Percentiles rank a stretch among this genome's conserved stretches.
These are phyloP conservation scores for Ilex asprella DNA, from an alignment of 257 asterid species.

Conservation along the genomic window DNA sequence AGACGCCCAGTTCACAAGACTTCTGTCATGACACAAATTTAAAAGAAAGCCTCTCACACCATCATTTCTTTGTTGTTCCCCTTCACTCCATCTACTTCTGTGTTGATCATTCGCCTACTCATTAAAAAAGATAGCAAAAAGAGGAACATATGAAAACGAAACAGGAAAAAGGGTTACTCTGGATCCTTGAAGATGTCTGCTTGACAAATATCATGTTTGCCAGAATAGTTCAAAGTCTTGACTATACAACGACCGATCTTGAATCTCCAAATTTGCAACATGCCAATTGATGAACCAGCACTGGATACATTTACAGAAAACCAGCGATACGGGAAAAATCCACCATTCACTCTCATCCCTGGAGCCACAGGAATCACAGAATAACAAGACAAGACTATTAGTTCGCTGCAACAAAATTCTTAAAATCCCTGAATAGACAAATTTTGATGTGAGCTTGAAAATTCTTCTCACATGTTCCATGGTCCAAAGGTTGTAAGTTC, in stretches of 20 bases:
- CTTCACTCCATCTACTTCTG: too few species aligned
- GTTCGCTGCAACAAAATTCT: background rate
- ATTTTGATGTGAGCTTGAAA: background rate
- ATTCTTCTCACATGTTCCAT: constrained; percentile 78
- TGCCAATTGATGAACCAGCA: constrained; percentile 89
- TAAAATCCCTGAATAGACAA: background rate
- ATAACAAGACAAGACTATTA: background rate
- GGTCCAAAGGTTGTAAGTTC: constrained; percentile 76
- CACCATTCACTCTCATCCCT: constrained; percentile 99
- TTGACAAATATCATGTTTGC: constrained; percentile 54
- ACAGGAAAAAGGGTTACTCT: constrained; percentile 19
- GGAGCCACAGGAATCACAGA: constrained; percentile 11
- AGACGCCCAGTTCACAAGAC: too few species aligned
- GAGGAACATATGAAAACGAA: too few species aligned
- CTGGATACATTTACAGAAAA: constrained; percentile 82
- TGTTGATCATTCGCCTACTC: too few species aligned
- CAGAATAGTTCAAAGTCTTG: constrained; percentile 85
- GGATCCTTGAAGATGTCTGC: constrained; percentile 14
- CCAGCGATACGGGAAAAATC: constrained; percentile 84
- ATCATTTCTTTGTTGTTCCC: too few species aligned
- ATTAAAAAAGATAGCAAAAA: too few species aligned
- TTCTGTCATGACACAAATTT: too few species aligned
- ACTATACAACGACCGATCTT: constrained; percentile 89
- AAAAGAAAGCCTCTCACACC: too few species aligned
- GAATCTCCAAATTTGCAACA: constrained; percentile 91